Evolutionary conservation across 352 stramenopile genomes (phyloP).

Genomic region (Albugo laibachii): DNA sequence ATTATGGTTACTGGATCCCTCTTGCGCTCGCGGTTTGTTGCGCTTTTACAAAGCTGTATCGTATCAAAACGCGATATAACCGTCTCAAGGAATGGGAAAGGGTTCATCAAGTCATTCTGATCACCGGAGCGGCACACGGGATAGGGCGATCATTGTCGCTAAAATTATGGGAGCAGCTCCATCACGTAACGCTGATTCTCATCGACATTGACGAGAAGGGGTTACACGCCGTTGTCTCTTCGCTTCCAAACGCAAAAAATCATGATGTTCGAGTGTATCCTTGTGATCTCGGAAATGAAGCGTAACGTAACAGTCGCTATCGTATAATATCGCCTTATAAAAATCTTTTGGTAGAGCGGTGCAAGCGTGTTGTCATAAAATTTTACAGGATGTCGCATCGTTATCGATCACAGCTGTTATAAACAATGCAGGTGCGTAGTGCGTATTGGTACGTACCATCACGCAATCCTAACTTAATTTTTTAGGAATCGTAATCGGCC

Average conservation of each 20-base stretch:
- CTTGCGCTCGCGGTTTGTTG: background rate
- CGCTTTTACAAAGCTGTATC: background rate
- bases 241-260: background rate
- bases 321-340: background rate
- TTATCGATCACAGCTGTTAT: conserved; percentile 28
- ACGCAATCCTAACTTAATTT: background rate
- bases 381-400: conserved; percentile 14
- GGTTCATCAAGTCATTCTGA: conserved; percentile 19
- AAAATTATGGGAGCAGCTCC: conserved; percentile 12
- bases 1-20: background rate
- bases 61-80: background rate
- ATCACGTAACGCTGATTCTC: conserved; percentile 23
- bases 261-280: conserved; percentile 15
- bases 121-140: conserved; percentile 38
- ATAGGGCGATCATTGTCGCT: conserved; percentile 25
- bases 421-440: conserved; percentile 27
- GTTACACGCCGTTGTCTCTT: conserved; percentile 5
- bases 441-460: too few species aligned
- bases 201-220: conserved; percentile 33
- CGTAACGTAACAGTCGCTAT: conserved; percentile 7
- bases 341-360: conserved; percentile 24
- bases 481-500: conserved; percentile 23
- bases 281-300: conserved; percentile 43
- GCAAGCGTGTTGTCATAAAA: conserved; percentile 10
- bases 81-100: background rate